Base-by-base conservation (phyloP, 2,329 filamentous ascomycete species). In the Diplocarpon mali region DNA sequence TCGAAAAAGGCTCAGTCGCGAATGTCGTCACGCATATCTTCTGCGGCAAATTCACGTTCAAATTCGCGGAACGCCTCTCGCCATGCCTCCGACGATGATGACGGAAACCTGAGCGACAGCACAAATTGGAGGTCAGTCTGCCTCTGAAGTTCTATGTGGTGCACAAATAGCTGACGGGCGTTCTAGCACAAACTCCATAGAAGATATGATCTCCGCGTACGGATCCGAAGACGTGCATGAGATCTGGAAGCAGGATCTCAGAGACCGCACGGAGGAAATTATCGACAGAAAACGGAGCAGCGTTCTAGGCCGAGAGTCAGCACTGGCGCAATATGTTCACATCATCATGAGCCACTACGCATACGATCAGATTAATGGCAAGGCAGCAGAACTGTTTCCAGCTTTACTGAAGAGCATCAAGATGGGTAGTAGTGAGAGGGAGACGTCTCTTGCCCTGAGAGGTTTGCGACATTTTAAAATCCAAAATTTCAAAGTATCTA, bases 281-380 rank as follows among this genome's bases (percentile, higher is more conserved):
- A 68, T 77, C 45, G 78, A 85, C 54, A 72, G 79, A 53, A 85
- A 85, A 67, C 72, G 78, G 52, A 81, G 76, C 60, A 82, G 72
- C 49, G 72, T 70, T 10, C 71, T 78, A 46, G 76, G 78, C 24
- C 71, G 82, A 44, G 78, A 83, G 55, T 69, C 76, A 37, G 69
- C 69, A 31, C 65, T 84, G 42, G 66, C 67, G 30, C 66, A 67
- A 5, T 83, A 79, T 60, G 70, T 70, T 41, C 70, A 75, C 44
- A 69, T 79, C 38, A 64, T 83, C 41, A 80, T 75, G 55, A 69
- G 69, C 27, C 75, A 78, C 52, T 83, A 76, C 60, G 71, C 76
- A 2, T 69, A 71, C 40, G 75, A 79, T 15, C 71, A 79, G 38
- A 69, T 85, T 17, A 65, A 73, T 51, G 57, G 60, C 4, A 72